phyloP scores from a whole-genome alignment of 306 rosid species.

The Castanea sativa region DNA sequence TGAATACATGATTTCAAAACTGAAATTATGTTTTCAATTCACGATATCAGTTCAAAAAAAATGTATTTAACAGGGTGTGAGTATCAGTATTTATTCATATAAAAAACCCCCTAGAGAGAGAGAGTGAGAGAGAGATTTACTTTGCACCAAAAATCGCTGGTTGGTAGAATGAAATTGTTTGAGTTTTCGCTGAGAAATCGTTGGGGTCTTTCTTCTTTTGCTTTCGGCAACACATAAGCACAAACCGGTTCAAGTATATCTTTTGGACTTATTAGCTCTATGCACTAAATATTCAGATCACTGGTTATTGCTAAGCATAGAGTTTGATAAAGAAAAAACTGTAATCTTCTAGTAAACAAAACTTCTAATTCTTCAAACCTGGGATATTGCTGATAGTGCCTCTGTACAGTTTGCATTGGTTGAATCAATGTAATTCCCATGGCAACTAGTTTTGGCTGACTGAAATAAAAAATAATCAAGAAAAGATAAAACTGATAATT shows the following conservation, averaged over 20 bases:
- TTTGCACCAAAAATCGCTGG: conserved; percentile 3
- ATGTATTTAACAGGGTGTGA: too few relatives aligned
- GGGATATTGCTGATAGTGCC: not conserved
- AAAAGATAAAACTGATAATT: too few relatives aligned
- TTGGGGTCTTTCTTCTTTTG: conserved; percentile 1
- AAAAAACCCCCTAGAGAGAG: not conserved
- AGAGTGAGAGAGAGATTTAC: not conserved
- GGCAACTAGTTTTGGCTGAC: conserved; percentile 23
- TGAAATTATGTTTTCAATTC: too few relatives aligned
- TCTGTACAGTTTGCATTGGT: not conserved
- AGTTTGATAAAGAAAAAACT: not conserved
- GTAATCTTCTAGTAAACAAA: not conserved
- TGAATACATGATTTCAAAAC: too few relatives aligned
- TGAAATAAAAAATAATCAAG: not conserved
- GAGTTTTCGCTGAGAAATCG: conserved; percentile 16
- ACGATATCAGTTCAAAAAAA: too few relatives aligned
- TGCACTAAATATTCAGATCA: conserved; percentile 4
- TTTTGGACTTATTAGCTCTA: not conserved
- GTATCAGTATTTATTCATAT: too few relatives aligned
- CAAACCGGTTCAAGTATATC: conserved; percentile 17
- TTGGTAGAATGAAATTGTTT: not conserved
- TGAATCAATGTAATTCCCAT: conserved; percentile 16
- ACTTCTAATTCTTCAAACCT: not conserved
- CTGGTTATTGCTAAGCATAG: not conserved
- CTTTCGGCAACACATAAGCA: conserved; percentile 15